These are phyloP conservation scores for Xylaria arbuscula DNA, from an alignment of 2,329 filamentous ascomycete genomes.

Conservation along the genomic window DNA sequence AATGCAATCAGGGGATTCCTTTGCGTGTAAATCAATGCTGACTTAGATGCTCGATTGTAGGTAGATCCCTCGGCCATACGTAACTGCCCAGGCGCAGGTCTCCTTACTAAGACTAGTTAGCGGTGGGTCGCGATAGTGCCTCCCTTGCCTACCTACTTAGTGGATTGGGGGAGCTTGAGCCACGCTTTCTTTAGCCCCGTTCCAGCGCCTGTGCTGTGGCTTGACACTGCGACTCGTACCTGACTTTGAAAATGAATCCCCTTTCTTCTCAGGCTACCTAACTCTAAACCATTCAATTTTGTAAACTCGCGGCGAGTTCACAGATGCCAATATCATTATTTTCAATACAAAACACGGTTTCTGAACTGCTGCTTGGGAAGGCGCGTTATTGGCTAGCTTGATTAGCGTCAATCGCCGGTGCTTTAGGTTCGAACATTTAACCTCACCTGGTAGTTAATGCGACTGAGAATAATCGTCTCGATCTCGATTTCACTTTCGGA, in stretches of 20 bases:
- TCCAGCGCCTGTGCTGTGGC: background rate
- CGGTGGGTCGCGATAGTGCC: background rate
- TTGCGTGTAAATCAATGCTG: slow-evolving; percentile 4
- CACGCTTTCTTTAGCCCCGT: slow-evolving; percentile 19
- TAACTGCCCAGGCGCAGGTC: slow-evolving; percentile 25
- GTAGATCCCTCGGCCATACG: slow-evolving; percentile 13
- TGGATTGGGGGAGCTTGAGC: slow-evolving; percentile 20
- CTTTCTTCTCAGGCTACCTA: too few species aligned
- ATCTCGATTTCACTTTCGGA: slow-evolving; percentile 53
- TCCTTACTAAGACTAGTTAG: background rate
- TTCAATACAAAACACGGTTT: background rate
- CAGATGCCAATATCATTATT: too few species aligned
- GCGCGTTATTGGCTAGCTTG: slow-evolving; percentile 40
- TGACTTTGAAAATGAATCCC: too few species aligned
- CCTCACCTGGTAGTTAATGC: slow-evolving; percentile 39
- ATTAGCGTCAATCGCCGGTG: slow-evolving; percentile 37
- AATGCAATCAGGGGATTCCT: slow-evolving; percentile 6
- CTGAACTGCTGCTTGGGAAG: slow-evolving; percentile 40
- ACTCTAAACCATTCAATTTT: too few species aligned
- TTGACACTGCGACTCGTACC: background rate
- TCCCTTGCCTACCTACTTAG: background rate
- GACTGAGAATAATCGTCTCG: slow-evolving; percentile 40
- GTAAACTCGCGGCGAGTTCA: too few species aligned
- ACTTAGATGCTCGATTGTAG: slow-evolving; percentile 9
- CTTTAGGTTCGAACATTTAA: slow-evolving; percentile 22